Conservation (phyloP, 345 rosid genomes). For the Brassica carinata region DNA sequence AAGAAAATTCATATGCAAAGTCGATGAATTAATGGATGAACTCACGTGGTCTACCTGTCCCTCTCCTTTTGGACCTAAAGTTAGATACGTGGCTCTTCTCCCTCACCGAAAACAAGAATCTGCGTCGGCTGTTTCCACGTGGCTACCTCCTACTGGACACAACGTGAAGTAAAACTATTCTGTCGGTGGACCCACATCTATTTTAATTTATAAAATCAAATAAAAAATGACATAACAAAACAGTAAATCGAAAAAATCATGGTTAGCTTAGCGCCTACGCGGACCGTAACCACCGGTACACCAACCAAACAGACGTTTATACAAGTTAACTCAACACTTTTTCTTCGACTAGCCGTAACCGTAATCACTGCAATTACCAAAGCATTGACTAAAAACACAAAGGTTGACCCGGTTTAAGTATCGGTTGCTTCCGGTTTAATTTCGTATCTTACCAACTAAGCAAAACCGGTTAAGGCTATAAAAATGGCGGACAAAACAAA, state of each 20-base stretch:
- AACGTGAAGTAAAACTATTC: conserved; percentile 31
- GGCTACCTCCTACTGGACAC: background rate
- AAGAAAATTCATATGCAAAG: background rate
- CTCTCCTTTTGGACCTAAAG: conserved; percentile 28
- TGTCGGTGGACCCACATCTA: conserved; percentile 37
- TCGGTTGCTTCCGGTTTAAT: conserved; percentile 6
- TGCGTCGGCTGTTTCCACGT: conserved; percentile 25
- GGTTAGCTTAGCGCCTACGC: conserved; percentile 38
- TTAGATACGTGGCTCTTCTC: conserved; percentile 34
- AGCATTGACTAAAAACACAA: conserved; percentile 20
- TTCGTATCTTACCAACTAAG: background rate
- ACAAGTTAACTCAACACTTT: conserved; percentile 3
- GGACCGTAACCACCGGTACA: conserved; percentile 40
- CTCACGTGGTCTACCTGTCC: conserved; percentile 40
- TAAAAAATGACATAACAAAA: background rate
- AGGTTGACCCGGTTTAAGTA: conserved; percentile 10
- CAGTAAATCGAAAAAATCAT: conserved; percentile 2
- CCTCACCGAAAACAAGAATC: conserved; percentile 10
- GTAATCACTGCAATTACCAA: conserved; percentile 21
- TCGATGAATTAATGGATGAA: background rate
- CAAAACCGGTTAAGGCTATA: conserved; percentile 4
- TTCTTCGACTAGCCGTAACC: conserved; percentile 29
- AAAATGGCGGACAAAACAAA: conserved; percentile 13
- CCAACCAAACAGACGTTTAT: conserved; percentile 36
- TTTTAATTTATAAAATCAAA: background rate